phyloP scores from a whole-genome alignment of 371 early-diverging fungal genomes.

The Blakeslea trispora region DNA sequence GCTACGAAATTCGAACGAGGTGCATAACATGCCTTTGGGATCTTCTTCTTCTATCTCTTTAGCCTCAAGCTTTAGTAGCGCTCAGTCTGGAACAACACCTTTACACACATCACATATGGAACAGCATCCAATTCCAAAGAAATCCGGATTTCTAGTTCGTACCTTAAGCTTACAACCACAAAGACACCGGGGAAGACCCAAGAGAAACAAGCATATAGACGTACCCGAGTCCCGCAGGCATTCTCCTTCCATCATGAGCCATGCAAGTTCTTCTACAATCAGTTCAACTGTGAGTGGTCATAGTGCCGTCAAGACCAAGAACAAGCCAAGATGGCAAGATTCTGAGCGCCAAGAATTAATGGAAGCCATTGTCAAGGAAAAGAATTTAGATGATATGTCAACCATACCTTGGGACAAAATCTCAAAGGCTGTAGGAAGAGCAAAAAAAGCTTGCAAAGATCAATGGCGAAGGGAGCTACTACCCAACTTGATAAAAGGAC shows the following conservation, averaged over 20 bases:
- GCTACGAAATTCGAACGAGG: too few species aligned
- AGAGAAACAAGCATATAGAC: not conserved
- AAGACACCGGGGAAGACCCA: not conserved
- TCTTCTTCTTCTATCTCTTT: too few species aligned
- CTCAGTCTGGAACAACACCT: too few species aligned
- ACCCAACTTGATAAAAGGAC: slow-evolving; percentile 15
- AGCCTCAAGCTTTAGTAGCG: too few species aligned
- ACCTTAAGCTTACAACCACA: too few species aligned
- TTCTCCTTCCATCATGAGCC: not conserved
- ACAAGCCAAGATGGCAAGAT: slow-evolving; percentile 43
- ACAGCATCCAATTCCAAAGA: too few species aligned
- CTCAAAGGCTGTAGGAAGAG: slow-evolving; percentile 33
- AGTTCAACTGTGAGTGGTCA: not conserved
- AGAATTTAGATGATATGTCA: slow-evolving; percentile 43
- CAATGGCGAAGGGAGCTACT: slow-evolving; percentile 49
- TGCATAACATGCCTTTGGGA: too few species aligned
- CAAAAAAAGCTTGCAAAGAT: slow-evolving; percentile 51
- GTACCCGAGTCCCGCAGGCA: not conserved
- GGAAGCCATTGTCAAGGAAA: slow-evolving; percentile 38
- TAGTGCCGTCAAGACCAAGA: not conserved
- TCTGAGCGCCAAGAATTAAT: slow-evolving; percentile 33
- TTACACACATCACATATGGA: too few species aligned
- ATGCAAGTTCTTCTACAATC: not conserved
- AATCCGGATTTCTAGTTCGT: too few species aligned
- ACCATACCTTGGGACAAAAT: slow-evolving; percentile 43